Evolutionary conservation across 2,329 filamentous ascomycete genomes (phyloP), one percentile per base, ranked within the genome.

Genomic region (Colletotrichum acutatum): DNA sequence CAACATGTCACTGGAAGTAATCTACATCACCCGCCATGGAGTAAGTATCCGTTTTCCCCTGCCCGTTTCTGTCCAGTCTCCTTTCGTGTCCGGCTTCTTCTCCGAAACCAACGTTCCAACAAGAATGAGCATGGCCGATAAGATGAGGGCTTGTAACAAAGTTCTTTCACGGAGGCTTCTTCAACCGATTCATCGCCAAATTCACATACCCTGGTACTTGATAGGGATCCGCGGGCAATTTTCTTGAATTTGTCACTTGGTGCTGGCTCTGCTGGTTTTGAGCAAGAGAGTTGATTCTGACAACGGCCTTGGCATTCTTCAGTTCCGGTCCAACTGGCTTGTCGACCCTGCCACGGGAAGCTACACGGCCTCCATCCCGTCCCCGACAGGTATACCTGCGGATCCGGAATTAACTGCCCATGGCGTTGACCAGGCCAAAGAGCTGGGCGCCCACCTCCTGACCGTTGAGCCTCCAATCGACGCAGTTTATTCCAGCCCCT

Each of bases 321-420:
- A 97, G 95, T 98, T 97, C 83, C 95, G 97, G 75, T 92, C 94
- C 76, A 95, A 93, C 81, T 98, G 95, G 95, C 90, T 90, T 56
- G 94, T 98, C 74, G 92, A 98, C 83, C 90, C 91, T 58, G 85
- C 88, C 74, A 96, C 94, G 49, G 96, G 97, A 66, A 88, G 88
- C 77, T 98, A 98, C 85, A 89, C 88, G 66, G 86, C 93, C 28
- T 87, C 87, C 71, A 90, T 97, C 76, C 90, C 88, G 54, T 95
- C 94, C 49, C 96, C 97, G 0, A 98, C 97, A 6, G 94, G 94
- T 66, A 95, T 98, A 75, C 89, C 95, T 4, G 93, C 93, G 30
- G 97, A 99, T 80, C 95, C 95, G 58, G 92, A 94, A 11, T 89
- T 99, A 77, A 95, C 95, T 8, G 91, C 94, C 26, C 92, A 98